phyloP scores from a whole-genome alignment of 805 yeast species.

The Alloascoidea africana region DNA sequence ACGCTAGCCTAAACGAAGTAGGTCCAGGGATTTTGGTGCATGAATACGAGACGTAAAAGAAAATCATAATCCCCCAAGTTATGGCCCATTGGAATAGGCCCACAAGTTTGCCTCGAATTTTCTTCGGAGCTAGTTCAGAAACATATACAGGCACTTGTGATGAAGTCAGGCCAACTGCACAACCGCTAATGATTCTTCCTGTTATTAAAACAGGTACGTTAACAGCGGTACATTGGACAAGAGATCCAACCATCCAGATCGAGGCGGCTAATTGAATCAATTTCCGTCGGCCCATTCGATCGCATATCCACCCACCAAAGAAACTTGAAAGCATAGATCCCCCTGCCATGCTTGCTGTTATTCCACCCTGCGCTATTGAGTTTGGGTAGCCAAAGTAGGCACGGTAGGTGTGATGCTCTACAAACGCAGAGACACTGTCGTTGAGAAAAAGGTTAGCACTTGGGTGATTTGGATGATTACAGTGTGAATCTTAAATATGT shows the following conservation, averaged over 20 bases:
- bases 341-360: background rate
- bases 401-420: background rate
- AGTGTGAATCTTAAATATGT: no score
- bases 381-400: background rate
- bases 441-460: no score
- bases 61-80: background rate
- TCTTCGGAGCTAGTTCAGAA: conserved; percentile 1
- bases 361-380: background rate
- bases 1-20: conserved; percentile 21
- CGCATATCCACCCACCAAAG: background rate
- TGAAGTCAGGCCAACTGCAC: conserved; percentile 1
- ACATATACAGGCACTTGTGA: conserved; percentile 2
- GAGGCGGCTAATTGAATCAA: background rate
- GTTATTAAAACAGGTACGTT: background rate
- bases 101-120: background rate
- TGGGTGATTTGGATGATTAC: no score
- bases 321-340: background rate
- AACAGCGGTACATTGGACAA: background rate
- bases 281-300: background rate
- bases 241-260: background rate
- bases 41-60: conserved; percentile 1
- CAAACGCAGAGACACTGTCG: background rate
- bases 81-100: background rate
- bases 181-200: conserved; percentile 1
- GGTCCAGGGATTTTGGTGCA: background rate